A percentile compares a stretch with the other conserved stretches of the same genome.
Conservation (phyloP, 805 yeast genomes). For the Candida ovalis region DNA sequence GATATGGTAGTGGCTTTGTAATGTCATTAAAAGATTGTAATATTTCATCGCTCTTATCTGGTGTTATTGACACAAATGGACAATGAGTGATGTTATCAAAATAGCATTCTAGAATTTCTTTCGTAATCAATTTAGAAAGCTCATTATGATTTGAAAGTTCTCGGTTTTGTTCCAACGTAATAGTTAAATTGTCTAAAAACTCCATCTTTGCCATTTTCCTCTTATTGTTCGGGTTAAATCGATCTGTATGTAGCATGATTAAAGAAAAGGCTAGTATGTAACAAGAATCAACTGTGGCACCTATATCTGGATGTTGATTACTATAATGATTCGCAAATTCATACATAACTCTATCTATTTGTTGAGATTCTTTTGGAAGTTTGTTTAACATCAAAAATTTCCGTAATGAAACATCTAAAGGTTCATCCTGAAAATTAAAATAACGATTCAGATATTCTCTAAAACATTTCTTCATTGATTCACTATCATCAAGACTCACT, state of each 20-base stretch:
- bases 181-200: constrained; percentile 42
- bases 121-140: constrained; percentile 31
- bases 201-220: constrained; percentile 64
- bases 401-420: constrained; percentile 64
- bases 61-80: constrained; percentile 45
- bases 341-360: constrained; percentile 64
- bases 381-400: constrained; percentile 54
- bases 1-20: constrained; percentile 25
- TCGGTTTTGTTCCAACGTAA: constrained; percentile 23
- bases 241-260: constrained; percentile 71
- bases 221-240: constrained; percentile 62
- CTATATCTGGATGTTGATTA: constrained; percentile 37
- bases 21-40: constrained; percentile 16
- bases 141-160: constrained; percentile 10
- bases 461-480: constrained; percentile 22
- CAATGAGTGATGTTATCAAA: constrained; percentile 63
- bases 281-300: constrained; percentile 45
- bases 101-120: constrained; percentile 49
- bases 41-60: constrained; percentile 22
- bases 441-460: constrained; percentile 28
- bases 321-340: constrained; percentile 53
- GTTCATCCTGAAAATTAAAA: constrained; percentile 50
- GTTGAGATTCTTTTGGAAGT: constrained; percentile 71
- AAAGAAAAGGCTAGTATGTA: constrained; percentile 62
- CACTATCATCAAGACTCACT: constrained; percentile 29